phyloP scores from a whole-genome alignment of 1,139 yeast genomes.

The Ogataea hybrid region DNA sequence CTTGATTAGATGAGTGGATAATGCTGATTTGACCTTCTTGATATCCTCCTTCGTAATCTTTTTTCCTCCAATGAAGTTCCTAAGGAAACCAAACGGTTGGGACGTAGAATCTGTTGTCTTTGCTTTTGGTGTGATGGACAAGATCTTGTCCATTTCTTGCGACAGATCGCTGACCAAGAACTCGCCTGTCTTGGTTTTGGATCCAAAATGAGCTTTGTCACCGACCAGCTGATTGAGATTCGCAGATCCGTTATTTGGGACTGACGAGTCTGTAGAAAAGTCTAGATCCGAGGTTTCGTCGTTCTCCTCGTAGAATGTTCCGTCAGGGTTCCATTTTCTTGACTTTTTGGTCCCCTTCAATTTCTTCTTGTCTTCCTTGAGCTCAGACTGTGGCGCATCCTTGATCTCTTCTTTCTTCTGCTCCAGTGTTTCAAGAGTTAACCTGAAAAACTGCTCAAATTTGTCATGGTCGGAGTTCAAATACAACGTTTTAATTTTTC shows the following conservation, averaged over 20 bases:
- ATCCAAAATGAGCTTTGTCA: constrained; percentile 43
- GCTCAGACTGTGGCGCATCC: constrained; percentile 6
- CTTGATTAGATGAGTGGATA: constrained; percentile 47
- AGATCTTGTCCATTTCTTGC: constrained; percentile 42
- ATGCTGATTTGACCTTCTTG: constrained; percentile 38
- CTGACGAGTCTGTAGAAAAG: constrained; percentile 38
- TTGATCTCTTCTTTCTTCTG: constrained; percentile 7
- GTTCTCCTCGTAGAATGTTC: constrained; percentile 44
- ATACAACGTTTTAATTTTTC: constrained; percentile 26
- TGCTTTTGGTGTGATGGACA: constrained; percentile 26
- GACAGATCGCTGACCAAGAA: constrained; percentile 50
- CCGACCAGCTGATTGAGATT: constrained; percentile 34
- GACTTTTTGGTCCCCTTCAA: constrained; percentile 32
- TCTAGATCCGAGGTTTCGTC: constrained; percentile 38
- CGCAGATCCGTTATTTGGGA: constrained; percentile 17
- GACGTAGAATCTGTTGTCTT: constrained; percentile 16
- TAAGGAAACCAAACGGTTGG: constrained; percentile 52
- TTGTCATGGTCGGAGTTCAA: constrained; percentile 25
- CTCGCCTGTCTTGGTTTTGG: constrained; percentile 44
- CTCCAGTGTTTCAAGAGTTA: constrained; percentile 23
- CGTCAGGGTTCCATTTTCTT: constrained; percentile 50
- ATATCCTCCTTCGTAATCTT: constrained; percentile 47
- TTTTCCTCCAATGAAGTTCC: constrained; percentile 61
- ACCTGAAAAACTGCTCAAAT: constrained; percentile 28
- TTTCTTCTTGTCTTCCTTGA: constrained; percentile 12